Base-by-base conservation (phyloP, 2,329 filamentous ascomycete species). In the Sclerotinia glacialis region DNA sequence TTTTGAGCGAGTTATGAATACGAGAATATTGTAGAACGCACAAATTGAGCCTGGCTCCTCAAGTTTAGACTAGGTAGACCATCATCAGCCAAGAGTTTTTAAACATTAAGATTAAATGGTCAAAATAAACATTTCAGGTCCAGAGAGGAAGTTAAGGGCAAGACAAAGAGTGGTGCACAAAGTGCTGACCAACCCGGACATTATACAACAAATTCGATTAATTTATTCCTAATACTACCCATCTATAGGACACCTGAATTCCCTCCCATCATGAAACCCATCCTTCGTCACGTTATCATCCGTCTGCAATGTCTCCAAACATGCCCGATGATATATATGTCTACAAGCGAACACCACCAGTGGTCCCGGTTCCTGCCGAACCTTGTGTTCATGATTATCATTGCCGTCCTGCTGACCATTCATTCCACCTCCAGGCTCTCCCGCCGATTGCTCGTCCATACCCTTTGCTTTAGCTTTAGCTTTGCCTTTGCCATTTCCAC, bases 281-380 rank as follows among this genome's bases (percentile, higher is more conserved):
- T 50, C 31, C 18, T 23, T 50, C 6, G 84, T 86, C 79, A 54
- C 64, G 77, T 81, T 80, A 68, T 83, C 80, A 44, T 82, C 82
- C 71, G 86, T 85, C 71, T 86, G 85, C 71, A 89, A 77, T 67
- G 85, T 83, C 74, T 94, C 90, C 49, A 91, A 79, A 74, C 89
- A 93, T 34, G 79, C 81, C 75, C 87, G 83, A 78, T 91, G 89
- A 72, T 89, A 90, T 23, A 90, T 85, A 76, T 91, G 89, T 65
- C 88, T 82, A 75, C 89, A 91, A 28, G 88, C 88, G 72, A 91
- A 78, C 59, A 91, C 83, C 12, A 91, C 86, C 63, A 91, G 76
- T 53, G 86, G 83, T 11, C 87, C 89, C 23, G 89, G 81, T n/a
- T 83, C 79, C 58, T 83, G 83, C 68, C 84, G 81, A 76, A 77